Base-by-base conservation (phyloP, 2,329 filamentous ascomycete genomes). In the Trichoderma sp. region DNA sequence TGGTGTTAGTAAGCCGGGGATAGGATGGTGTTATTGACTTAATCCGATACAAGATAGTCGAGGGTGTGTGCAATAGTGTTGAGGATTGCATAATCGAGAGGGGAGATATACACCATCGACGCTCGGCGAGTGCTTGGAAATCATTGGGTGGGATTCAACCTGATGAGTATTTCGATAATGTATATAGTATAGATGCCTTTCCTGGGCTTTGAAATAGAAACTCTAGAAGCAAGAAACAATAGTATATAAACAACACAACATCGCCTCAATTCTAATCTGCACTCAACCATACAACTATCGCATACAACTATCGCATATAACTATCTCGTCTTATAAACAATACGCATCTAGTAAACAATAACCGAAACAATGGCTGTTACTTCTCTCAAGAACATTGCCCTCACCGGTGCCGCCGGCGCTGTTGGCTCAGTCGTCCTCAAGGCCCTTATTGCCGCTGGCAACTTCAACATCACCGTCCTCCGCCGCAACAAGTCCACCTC, bases 401-500 rank as follows among this genome's bases (percentile, higher is more conserved):
- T 86, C 9, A 80, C 82, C 35, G 85, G 85, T 69, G 85, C 83
- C 8, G 79, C 82, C 1, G 85, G 85, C 14, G 80, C 77, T 64
- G 79, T 86, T 21, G 85, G 85, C 75, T 77, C 79, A 4, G 75
- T 76, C 3, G 74, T 85, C 45, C 79, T 85, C 53, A 72, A 82
- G 3, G 79, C 79, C 31, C 80, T 85, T 50, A 63, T 82, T 75
- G 77, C 79, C 35, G 80, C 82, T 5, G 78, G 77, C 53, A 78
- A 81, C 27, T 86, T 86, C 80, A 81, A 83, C 76, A 66, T 86
- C 66, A 82, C 79, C 16, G 81, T 85, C 29, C 79, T 86, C 6
- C 80, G 81, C 35, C 84, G 85, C 35, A 74, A 79, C 27, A 84
- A 85, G 56, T 91, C 89, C 7, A 79, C 76, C 1, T 81, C 84